These are phyloP conservation scores for Usnea hakonensis DNA, from an alignment of 495 filamentous ascomycete species.

Conservation along the genomic window DNA sequence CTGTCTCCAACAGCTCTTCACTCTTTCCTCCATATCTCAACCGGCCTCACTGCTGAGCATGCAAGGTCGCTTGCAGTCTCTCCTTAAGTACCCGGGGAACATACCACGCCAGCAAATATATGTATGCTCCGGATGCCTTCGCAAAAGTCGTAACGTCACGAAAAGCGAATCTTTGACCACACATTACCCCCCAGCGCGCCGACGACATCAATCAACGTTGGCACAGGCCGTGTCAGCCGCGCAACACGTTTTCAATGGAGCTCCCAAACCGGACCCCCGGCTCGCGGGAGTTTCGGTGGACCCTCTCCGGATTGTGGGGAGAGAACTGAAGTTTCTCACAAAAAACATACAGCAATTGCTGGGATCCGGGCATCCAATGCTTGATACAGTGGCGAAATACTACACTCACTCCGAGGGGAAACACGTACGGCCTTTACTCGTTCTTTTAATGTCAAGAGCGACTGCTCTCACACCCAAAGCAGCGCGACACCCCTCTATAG, in stretches of 20 bases:
- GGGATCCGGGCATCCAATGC: slow-evolving; percentile 83
- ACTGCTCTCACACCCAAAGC: slow-evolving; percentile 71
- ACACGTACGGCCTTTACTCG: slow-evolving; percentile 87
- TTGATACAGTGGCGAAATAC: slow-evolving; percentile 95
- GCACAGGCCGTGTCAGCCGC: slow-evolving; percentile 70
- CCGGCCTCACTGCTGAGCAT: slow-evolving; percentile 12
- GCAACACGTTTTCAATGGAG: slow-evolving; percentile 66
- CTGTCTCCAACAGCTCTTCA: neutral
- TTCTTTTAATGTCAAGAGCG: slow-evolving; percentile 91
- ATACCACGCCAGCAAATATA: neutral
- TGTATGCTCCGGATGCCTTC: slow-evolving; percentile 15
- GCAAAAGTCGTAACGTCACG: slow-evolving; percentile 7
- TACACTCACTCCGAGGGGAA: slow-evolving; percentile 97
- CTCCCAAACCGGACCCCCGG: slow-evolving; percentile 46
- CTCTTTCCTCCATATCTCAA: too few species aligned
- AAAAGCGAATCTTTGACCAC: neutral
- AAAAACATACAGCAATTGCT: slow-evolving; percentile 82
- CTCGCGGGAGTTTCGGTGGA: slow-evolving; percentile 56
- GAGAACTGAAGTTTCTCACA: slow-evolving; percentile 90
- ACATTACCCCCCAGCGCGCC: slow-evolving; percentile 11
- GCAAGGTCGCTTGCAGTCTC: slow-evolving; percentile 13
- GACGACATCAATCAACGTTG: slow-evolving; percentile 43
- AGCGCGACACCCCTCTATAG: slow-evolving; percentile 17
- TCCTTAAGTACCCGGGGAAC: neutral
- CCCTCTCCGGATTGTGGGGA: slow-evolving; percentile 74